These are phyloP conservation scores for Chenopodium quinoa DNA, from an alignment of 148 eudicot genomes.

Conservation along the genomic window DNA sequence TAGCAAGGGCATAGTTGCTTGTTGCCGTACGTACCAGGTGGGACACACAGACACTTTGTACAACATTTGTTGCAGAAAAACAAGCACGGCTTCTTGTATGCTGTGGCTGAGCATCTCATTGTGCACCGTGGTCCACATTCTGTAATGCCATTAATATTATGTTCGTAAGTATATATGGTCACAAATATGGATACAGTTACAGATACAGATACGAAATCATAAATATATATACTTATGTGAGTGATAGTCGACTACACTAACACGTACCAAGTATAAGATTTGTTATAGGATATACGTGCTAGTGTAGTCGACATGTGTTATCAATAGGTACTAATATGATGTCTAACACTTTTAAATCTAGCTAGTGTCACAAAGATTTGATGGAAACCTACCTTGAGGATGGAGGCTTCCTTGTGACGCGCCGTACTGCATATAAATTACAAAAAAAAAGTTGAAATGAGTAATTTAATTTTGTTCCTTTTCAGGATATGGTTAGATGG, in stretches of 20 bases:
- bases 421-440: slow-evolving; percentile 34
- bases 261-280: no score
- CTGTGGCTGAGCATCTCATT: slow-evolving; percentile 44
- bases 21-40: slow-evolving; percentile 62
- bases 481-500: background rate
- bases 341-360: no score
- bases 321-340: no score
- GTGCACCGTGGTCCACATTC: slow-evolving; percentile 46
- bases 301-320: no score
- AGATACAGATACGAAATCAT: background rate
- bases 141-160: slow-evolving; percentile 8
- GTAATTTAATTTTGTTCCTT: background rate
- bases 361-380: background rate
- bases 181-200: background rate
- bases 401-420: slow-evolving; percentile 46
- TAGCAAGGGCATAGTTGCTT: slow-evolving; percentile 61
- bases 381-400: slow-evolving; percentile 40
- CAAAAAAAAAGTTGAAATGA: background rate
- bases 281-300: no score
- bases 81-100: slow-evolving; percentile 47
- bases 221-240: no score
- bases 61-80: slow-evolving; percentile 53
- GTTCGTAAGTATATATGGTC: no score
- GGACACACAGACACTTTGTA: slow-evolving; percentile 52
- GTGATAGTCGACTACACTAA: no score